Evolutionary conservation across 371 early-diverging fungal genomes (phyloP).

Genomic region (Blastocladiella emersonii): DNA sequence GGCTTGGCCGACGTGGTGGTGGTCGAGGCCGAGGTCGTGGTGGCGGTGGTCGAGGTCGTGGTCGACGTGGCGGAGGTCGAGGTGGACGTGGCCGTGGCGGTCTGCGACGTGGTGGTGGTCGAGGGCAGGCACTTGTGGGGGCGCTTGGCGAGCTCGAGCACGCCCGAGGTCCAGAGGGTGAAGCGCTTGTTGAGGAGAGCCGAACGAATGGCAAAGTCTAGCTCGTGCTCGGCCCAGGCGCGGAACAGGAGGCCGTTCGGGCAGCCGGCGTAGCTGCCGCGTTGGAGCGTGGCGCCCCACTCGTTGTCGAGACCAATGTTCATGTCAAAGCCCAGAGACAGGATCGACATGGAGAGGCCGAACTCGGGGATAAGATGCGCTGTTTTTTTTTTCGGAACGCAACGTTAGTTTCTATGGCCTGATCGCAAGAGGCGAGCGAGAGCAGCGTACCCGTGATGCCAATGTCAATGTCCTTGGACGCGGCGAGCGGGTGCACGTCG

Average conservation of each 20-base stretch:
- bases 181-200: neutral
- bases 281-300: neutral
- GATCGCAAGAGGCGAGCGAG: no score
- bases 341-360: neutral
- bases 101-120: neutral
- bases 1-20: neutral
- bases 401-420: no score
- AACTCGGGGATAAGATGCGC: slow-evolving; percentile 9
- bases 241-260: neutral
- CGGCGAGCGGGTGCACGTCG: slow-evolving; percentile 4
- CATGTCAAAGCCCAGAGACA: neutral
- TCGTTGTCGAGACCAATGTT: slow-evolving; percentile 2
- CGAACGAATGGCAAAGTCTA: neutral
- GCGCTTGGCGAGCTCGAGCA: neutral
- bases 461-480: slow-evolving; percentile 4
- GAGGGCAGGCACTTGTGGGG: neutral
- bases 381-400: no score
- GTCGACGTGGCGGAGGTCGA: neutral
- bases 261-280: slow-evolving; percentile 7
- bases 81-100: neutral
- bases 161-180: neutral
- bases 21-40: neutral
- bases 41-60: neutral
- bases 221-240: neutral
- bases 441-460: no score